Evolutionary conservation across 192 early-diverging fungal species (phyloP).

Genomic region (Dissophora ornata): DNA sequence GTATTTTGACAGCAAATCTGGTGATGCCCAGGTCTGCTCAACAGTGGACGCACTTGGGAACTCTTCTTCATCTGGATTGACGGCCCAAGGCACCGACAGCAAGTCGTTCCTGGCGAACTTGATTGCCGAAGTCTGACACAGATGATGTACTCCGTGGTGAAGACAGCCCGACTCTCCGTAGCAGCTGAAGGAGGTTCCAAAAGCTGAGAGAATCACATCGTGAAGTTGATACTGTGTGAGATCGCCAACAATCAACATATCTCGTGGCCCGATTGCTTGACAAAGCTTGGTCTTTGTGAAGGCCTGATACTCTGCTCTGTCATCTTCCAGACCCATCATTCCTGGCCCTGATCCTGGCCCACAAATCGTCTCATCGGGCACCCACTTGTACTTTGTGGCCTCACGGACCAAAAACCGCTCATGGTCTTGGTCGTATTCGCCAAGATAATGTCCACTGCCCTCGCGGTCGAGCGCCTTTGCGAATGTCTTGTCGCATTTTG

Average conservation of each 20-base stretch:
- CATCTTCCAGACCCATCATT: slow-evolving; percentile 32
- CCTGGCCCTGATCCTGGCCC: slow-evolving; percentile 32
- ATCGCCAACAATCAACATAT: slow-evolving; percentile 64
- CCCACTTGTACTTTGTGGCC: slow-evolving; percentile 43
- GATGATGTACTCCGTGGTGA: slow-evolving; percentile 42
- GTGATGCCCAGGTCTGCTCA: slow-evolving; percentile 55
- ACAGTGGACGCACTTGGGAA: slow-evolving; percentile 44
- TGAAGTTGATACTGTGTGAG: slow-evolving; percentile 64
- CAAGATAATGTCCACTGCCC: slow-evolving; percentile 42
- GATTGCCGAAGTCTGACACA: slow-evolving; percentile 25
- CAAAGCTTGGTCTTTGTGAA: slow-evolving; percentile 53
- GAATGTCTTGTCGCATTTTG: slow-evolving; percentile 49
- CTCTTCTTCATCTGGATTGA: slow-evolving; percentile 47
- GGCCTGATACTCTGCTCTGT: slow-evolving; percentile 20
- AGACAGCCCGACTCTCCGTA: slow-evolving; percentile 67
- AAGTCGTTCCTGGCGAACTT: slow-evolving; percentile 65
- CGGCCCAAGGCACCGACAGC: slow-evolving; percentile 52
- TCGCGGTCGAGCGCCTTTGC: slow-evolving; percentile 44
- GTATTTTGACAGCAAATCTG: slow-evolving; percentile 32
- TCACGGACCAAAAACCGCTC: slow-evolving; percentile 38
- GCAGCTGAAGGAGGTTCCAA: slow-evolving; percentile 60
- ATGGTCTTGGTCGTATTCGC: slow-evolving; percentile 33
- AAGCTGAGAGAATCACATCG: slow-evolving; percentile 60
- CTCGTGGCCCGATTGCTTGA: slow-evolving; percentile 40
- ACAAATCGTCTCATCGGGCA: slow-evolving; percentile 31